Base-by-base conservation (phyloP, 768 basidiomycete genomes). In the Lepiota venenata region DNA sequence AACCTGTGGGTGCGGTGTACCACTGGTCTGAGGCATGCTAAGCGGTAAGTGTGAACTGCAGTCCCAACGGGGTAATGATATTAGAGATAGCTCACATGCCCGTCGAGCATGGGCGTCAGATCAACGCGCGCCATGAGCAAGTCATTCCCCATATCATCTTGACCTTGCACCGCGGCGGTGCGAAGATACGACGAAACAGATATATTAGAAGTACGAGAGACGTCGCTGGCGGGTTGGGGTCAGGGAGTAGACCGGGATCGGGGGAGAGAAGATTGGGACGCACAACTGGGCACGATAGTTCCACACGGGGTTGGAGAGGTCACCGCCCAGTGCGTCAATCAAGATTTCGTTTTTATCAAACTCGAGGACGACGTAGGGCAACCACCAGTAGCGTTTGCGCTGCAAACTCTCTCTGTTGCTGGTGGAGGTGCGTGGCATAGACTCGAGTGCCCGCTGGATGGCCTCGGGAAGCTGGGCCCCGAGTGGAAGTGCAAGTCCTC, bases 341-440 rank as follows among this genome's bases (percentile, higher is more conserved):
- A 99, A 74, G 62, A 98, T 86, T 69, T 98, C 95, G 71, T 98
- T 98, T 79, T 93, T 93, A 74, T 93, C 91, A 75, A 95, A 96
- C 72, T 98, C 95, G 61, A 99, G 85, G 39, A 98, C 97, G 66
- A 98, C 90, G 62, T 90, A 98, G 25, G 97, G 97, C 35, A 99
- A 80, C 91, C 90, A 94, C 93, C 92, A 93, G 71, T 86, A 88
- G 56, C 94, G 92, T 69, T 87, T 92, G 60, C 97, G 81, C 67
- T 96, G 94, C 68, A 95, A 74, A 64, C 91, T 94, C 63, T 98
- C 96, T 42, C 95, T 81, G 67, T 91, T 88, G 69, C 84, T 86
- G 4, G 81, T 79, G 6, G 82, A 80, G 43, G 74, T 76, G 46
- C 84, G 74, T 3, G 82, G 80, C 5, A 78, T 72, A 15, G 80